Evolutionary conservation across 495 filamentous ascomycete genomes (phyloP).

Genomic region (Neurospora sp.): DNA sequence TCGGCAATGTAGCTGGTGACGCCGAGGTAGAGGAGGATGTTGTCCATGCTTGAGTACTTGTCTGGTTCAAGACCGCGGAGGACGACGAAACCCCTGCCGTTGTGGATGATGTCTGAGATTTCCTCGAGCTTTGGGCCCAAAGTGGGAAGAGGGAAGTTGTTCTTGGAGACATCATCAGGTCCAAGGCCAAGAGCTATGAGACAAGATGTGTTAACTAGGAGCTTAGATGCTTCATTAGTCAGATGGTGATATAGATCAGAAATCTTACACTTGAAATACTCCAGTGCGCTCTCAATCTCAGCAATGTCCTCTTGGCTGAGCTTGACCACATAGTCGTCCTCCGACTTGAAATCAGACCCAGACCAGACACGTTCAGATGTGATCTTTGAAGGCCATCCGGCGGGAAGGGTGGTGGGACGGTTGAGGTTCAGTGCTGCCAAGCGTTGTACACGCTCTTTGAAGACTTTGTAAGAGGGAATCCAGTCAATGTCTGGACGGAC

Average conservation of each 20-base stretch:
- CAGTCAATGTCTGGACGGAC: slow-evolving; percentile 19
- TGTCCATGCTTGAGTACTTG: slow-evolving; percentile 19
- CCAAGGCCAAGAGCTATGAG: slow-evolving; percentile 9
- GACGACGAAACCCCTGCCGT: slow-evolving; percentile 18
- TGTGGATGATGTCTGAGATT: slow-evolving; percentile 13
- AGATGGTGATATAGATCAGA: not conserved
- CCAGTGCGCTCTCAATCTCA: slow-evolving; percentile 18
- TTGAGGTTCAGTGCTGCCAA: slow-evolving; percentile 11
- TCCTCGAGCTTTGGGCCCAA: slow-evolving; percentile 8
- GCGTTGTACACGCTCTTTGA: slow-evolving; percentile 17
- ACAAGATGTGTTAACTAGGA: not conserved
- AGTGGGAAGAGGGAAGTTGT: slow-evolving; percentile 17
- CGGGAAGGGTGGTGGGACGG: slow-evolving; percentile 18
- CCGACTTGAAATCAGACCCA: slow-evolving; percentile 17
- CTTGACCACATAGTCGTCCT: slow-evolving; percentile 17
- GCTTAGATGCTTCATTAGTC: not conserved
- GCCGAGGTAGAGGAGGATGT: slow-evolving; percentile 24
- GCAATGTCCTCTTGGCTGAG: slow-evolving; percentile 12
- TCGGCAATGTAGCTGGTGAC: slow-evolving; percentile 24
- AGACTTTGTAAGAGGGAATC: slow-evolving; percentile 22
- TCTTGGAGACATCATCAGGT: slow-evolving; percentile 14
- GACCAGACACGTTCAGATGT: slow-evolving; percentile 16
- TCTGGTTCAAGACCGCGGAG: slow-evolving; percentile 19
- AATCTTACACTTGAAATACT: slow-evolving; percentile 15
- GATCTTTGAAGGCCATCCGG: slow-evolving; percentile 17